phyloP scores from a whole-genome alignment of 495 filamentous ascomycete species.

The Usnea hakonensis region DNA sequence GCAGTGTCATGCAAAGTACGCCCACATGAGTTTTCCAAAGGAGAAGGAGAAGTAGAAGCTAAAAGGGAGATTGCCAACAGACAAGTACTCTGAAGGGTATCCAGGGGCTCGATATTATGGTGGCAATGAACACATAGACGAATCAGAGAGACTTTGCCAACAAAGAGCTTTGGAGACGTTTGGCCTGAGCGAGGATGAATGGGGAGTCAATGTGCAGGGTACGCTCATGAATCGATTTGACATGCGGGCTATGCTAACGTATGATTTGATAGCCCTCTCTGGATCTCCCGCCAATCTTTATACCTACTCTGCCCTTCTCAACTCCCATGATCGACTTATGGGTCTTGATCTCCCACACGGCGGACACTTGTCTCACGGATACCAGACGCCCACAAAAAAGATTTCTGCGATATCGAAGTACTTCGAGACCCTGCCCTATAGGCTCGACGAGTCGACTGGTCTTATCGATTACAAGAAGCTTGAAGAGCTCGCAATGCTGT shows the following conservation, averaged over 20 bases:
- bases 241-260: conserved; percentile 18
- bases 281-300: conserved; percentile 95
- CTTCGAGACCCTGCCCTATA: conserved; percentile 95
- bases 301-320: conserved; percentile 86
- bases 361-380: conserved; percentile 94
- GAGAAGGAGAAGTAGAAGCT: conserved; percentile 14
- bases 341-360: conserved; percentile 94
- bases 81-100: conserved; percentile 99
- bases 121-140: conserved; percentile 92
- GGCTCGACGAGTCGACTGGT: conserved; percentile 81
- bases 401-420: conserved; percentile 98
- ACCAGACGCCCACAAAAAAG: conserved; percentile 97
- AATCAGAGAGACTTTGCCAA: conserved; percentile 83
- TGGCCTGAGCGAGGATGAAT: conserved; percentile 71
- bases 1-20: conserved; percentile 97
- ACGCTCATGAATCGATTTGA: conserved; percentile 27
- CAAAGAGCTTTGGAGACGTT: conserved; percentile 81
- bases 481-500: conserved; percentile 74
- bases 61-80: conserved; percentile 35
- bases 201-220: conserved; percentile 98
- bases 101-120: conserved; percentile 96
- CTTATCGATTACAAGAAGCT: conserved; percentile 89
- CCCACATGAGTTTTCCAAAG: conserved; percentile 3
- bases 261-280: conserved; percentile 61
- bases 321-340: conserved; percentile 93